Base-by-base conservation (phyloP, 108 stramenopile species). In the Skeletonema costatum region DNA sequence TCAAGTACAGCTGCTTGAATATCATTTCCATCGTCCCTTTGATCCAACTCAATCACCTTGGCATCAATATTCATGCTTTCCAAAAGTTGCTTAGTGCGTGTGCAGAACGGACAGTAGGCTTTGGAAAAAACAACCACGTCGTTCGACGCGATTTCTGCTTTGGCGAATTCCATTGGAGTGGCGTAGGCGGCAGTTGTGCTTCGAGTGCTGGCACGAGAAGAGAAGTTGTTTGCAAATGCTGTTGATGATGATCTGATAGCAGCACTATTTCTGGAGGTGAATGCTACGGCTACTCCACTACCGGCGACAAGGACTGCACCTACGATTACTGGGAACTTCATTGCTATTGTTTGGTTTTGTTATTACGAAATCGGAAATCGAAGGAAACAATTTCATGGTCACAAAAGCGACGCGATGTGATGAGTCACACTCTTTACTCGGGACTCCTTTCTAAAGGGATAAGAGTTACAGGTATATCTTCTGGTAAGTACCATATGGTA, bases 31-130 rank as follows among this genome's bases (percentile, higher is more conserved):
- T 93, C 84, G 12, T 70, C 66, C 74, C 90, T 77, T 36, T 83
- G 36, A 74, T 95, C 89, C 35, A 92, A 66, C 64, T 93, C 94
- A 32, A 81, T 72, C 9, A 86, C 38, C 68, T 87, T 82, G 13
- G 77, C 84, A 53, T 86, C 70, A 31, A 77, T 35, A 14, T 74
- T 82, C 80, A 86, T 70, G 38, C 66, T 39, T 38, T 68, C 38
- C 68, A 95, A 89, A 4, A 89, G 41, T 13, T 89, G 42, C 66
- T 93, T 95, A 3, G 92, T 95, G 11, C 66, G 58, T 25, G 82
- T 70, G 76, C 94, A 95, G 76, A 77, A 93, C 14, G 88, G 87
- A 58, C 94, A 95, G 75, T 85, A 92, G 7, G 87, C 67, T 70
- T 92, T 92, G 60, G 89, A 89, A 65, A 89, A 91, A 46, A 85